Evolutionary conservation across 176 grass and related monocot species (phyloP).

Genomic region (Oryza coarctata): DNA sequence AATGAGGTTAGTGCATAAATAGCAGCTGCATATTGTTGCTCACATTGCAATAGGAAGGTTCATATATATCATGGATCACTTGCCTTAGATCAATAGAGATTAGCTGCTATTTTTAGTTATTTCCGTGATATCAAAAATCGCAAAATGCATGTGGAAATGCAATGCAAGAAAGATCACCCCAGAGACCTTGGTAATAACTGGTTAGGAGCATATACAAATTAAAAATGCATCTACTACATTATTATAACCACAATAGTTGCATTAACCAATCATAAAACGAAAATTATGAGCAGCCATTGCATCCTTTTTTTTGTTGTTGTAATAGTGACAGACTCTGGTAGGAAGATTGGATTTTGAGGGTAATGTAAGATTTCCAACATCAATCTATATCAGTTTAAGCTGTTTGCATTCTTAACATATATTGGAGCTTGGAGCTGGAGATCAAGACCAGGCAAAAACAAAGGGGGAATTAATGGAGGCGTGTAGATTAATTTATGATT

Average conservation of each 20-base stretch:
- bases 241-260: neutral
- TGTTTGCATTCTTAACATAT: neutral
- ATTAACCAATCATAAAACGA: neutral
- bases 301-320: neutral
- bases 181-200: neutral
- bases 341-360: neutral
- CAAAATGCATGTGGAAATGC: neutral
- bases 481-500: neutral
- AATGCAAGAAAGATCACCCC: neutral
- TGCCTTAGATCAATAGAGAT: neutral
- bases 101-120: neutral
- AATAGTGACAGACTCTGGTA: neutral
- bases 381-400: neutral
- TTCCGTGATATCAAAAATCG: neutral
- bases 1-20: constrained; percentile 19
- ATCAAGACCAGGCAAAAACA: neutral
- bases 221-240: neutral
- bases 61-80: neutral
- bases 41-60: neutral
- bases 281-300: neutral
- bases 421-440: constrained; percentile 24
- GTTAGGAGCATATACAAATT: neutral
- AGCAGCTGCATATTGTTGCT: neutral
- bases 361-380: neutral
- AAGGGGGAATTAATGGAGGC: neutral